phyloP scores from a whole-genome alignment of 2,329 filamentous ascomycete species.

The Pseudogymnoascus sp. region DNA sequence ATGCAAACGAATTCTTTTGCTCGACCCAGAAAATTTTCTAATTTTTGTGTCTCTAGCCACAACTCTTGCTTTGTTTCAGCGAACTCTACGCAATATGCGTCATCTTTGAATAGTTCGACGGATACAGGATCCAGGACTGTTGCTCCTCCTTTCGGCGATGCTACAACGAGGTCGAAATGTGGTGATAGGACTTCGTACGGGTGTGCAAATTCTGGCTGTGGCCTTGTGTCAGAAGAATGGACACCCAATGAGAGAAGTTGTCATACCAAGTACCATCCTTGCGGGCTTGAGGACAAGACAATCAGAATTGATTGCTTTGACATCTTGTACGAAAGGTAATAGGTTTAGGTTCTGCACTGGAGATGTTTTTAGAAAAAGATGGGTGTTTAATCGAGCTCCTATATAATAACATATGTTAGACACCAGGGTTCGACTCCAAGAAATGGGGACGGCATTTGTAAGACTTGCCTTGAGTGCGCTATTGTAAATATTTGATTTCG shows the following conservation, averaged over 20 bases:
- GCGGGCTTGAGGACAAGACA: constrained; percentile 47
- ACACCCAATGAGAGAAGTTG: neutral
- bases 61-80: constrained; percentile 41
- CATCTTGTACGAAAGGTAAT: neutral
- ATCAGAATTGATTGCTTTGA: constrained; percentile 36
- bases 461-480: neutral
- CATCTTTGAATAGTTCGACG: constrained; percentile 37
- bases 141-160: constrained; percentile 40
- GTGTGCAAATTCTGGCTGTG: constrained; percentile 44
- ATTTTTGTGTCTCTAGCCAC: constrained; percentile 49
- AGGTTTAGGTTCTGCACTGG: neutral
- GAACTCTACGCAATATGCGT: constrained; percentile 35
- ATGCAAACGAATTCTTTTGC: constrained; percentile 48
- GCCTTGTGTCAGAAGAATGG: constrained; percentile 16
- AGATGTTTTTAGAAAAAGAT: neutral
- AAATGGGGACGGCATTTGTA: neutral
- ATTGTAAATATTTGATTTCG: neutral
- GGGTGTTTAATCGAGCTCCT: neutral
- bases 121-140: constrained; percentile 42
- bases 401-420: neutral
- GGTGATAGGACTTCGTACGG: constrained; percentile 39
- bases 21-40: constrained; percentile 41
- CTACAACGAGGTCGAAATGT: constrained; percentile 37
- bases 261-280: constrained; percentile 48
- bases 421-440: neutral